Evolutionary conservation across 352 stramenopile genomes (phyloP).

Genomic region (Phytophthora sansomeana): DNA sequence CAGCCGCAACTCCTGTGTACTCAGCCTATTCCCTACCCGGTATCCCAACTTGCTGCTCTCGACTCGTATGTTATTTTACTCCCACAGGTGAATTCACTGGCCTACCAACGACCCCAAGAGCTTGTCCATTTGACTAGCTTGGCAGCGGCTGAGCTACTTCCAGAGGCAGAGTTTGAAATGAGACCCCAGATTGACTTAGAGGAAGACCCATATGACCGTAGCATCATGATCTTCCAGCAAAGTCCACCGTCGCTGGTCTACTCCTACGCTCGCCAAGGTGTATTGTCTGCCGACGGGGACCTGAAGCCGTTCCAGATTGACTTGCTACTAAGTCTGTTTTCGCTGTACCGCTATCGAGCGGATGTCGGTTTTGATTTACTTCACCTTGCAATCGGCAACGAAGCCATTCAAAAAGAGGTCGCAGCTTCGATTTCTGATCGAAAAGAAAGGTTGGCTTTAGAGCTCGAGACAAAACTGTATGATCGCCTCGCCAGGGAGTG

Average conservation of each 20-base stretch:
- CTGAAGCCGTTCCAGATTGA: conserved; percentile 71
- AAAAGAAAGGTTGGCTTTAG: conserved; percentile 63
- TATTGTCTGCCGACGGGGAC: conserved; percentile 33
- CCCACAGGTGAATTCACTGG: conserved; percentile 40
- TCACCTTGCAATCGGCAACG: conserved; percentile 37
- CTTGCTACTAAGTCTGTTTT: conserved; percentile 83
- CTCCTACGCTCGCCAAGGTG: conserved; percentile 57
- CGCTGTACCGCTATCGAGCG: conserved; percentile 86
- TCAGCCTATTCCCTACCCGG: conserved; percentile 65
- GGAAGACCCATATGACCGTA: conserved; percentile 27
- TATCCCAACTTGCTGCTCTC: conserved; percentile 69
- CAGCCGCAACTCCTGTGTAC: conserved; percentile 77
- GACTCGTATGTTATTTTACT: conserved; percentile 83
- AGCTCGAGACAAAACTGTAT: conserved; percentile 82
- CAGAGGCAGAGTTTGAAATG: conserved; percentile 66
- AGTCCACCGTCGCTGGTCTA: conserved; percentile 81
- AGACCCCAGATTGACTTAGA: conserved; percentile 29
- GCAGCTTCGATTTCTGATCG: conserved; percentile 30
- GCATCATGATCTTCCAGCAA: conserved; percentile 75
- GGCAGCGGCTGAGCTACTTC: conserved; percentile 55
- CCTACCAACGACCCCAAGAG: conserved; percentile 29
- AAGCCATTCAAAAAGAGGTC: conserved; percentile 18
- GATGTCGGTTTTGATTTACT: conserved; percentile 73
- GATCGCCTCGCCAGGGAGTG: conserved; percentile 75
- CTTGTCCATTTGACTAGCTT: conserved; percentile 56